Evolutionary conservation across 352 stramenopile genomes (phyloP), one percentile per base, ranked within the genome.

Genomic region (Globisporangium mamillatum): DNA sequence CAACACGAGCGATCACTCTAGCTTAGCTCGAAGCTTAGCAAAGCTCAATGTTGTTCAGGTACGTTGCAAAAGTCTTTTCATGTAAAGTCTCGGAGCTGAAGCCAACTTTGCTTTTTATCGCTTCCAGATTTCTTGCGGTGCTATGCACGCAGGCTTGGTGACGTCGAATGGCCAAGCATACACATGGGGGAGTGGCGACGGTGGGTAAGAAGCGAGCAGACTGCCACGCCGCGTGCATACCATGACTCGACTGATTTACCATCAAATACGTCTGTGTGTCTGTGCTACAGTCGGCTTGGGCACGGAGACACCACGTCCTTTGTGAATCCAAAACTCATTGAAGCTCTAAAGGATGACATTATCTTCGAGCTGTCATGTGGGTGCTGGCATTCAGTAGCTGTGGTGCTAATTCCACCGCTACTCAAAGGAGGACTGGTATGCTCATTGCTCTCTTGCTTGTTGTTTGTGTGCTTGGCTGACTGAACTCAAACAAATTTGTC

Each of bases 321-420:
- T 38, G 80, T 92, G 16, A 90, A 84, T 27, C 85, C 88, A 5
- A 91, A 91, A 36, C 75, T 94, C 2, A 74, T 95, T 1, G 88
- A 95, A 52, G 73, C 73, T 14, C 74, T 95, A 0, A 82, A 88
- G 48, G 79, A 81, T 1, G 86, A 93, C 56, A 79, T 95, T 36
- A 88, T 94, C 44, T 86, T 95, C 24, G 86, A 95, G 27, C 72
- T 95, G 1, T 80, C 84, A 8, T 95, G 88, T 55, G 86, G 77
- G 1, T 93, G 81, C 57, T 98, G 94, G 92, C 92, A 98, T 64
- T 89, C 87, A 0, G 89, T 94, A 24, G 90, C 87, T 8, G 75
- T 98, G 36, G 91, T 98, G 3, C 71, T 97, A 9, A 91, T 97
- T 20, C 90, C 92, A 22, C 89, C 90, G 0, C 64, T 97, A 25